Evolutionary conservation across 140 eudicot genomes (phyloP), one percentile per base, ranked within the genome.

Genomic region (Oenanthe javanica): DNA sequence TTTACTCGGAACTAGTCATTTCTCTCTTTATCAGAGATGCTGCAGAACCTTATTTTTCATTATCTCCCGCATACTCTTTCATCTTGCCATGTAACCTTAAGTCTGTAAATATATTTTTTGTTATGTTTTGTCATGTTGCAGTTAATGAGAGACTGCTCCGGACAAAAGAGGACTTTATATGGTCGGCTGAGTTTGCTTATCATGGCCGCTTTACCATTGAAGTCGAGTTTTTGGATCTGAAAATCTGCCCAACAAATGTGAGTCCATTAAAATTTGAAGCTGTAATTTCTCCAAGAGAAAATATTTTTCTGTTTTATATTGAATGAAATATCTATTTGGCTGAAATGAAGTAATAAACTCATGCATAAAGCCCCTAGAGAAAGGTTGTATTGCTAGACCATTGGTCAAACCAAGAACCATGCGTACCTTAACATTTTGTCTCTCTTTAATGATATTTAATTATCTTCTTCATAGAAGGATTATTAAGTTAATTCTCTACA

Each of bases 191-290:
- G 82, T 85, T 88, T 46, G 88, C 88, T 75, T 90, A 89, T 77
- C 93, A 84, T 72, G 97, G 97, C 31, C 97, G 99, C 69, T 92
- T 92, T 81, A 72, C 88, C 79, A 84, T 92, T 83, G 99, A 94
- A 82, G 97, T 92, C 8, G 99, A 94, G 90, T 94, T 94, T 85
- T 84, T 94, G 79, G 97, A 94, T 82, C 89, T 94, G 72, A 94
- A 90, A 86, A 86, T 92, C 79, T 88, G 85, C 90, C 85, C 95
- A 15, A 23, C 77, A 67, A 88, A 89, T 84, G 97, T 94, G 86
- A 90, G 99, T 75, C 77, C n/a, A 72, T 79, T 50, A 40, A 55
- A 14, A n/a, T 9, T 4, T n/a, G 15, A 61, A 61, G 70, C 70
- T 61, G 14, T 2, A 61, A 61, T 12, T 19, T 61, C 5, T 61